A percentile compares a stretch with the other conserved stretches of the same genome.
These are phyloP conservation scores for Sporisorium scitamineum DNA, from an alignment of 1,284 basidiomycete genomes.

Conservation along the genomic window DNA sequence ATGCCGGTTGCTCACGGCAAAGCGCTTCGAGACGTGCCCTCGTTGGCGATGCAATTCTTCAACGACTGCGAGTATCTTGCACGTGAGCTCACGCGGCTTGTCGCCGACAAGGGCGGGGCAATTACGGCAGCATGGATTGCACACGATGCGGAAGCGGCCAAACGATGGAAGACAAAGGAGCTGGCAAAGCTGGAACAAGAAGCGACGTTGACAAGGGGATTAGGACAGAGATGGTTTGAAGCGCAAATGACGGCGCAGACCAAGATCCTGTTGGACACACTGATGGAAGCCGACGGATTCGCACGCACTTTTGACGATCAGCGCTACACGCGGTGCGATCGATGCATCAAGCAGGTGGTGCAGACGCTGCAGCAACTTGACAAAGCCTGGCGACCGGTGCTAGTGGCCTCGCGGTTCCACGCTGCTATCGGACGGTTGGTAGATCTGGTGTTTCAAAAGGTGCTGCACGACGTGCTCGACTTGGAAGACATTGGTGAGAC, in stretches of 20 bases:
- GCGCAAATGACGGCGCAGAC: slow-evolving; percentile 70
- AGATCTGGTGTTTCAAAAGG: slow-evolving; percentile 78
- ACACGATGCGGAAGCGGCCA: slow-evolving; percentile 21
- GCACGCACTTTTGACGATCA: slow-evolving; percentile 79
- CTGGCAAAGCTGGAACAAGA: slow-evolving; percentile 41
- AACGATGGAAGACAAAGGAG: slow-evolving; percentile 23
- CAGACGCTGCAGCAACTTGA: slow-evolving; percentile 78
- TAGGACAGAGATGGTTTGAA: slow-evolving; percentile 56
- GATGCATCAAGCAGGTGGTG: slow-evolving; percentile 77
- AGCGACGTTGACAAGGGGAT: slow-evolving; percentile 37
- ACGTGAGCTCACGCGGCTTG: slow-evolving; percentile 61
- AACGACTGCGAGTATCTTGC: slow-evolving; percentile 85
- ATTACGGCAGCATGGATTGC: slow-evolving; percentile 18
- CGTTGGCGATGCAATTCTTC: slow-evolving; percentile 80
- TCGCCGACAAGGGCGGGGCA: slow-evolving; percentile 65
- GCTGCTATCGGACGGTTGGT: slow-evolving; percentile 77
- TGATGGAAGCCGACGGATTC: slow-evolving; percentile 80
- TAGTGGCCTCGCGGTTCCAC: slow-evolving; percentile 59
- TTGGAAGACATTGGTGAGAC: slow-evolving; percentile 89
- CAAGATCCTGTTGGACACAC: slow-evolving; percentile 71
- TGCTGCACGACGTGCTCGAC: slow-evolving; percentile 81
- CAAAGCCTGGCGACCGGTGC: slow-evolving; percentile 79
- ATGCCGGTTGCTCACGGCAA: slow-evolving; percentile 79
- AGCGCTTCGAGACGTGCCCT: slow-evolving; percentile 74
- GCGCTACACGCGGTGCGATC: slow-evolving; percentile 82